Conservation (phyloP, 306 rosid genomes). For the Cicer pinnatifidum region DNA sequence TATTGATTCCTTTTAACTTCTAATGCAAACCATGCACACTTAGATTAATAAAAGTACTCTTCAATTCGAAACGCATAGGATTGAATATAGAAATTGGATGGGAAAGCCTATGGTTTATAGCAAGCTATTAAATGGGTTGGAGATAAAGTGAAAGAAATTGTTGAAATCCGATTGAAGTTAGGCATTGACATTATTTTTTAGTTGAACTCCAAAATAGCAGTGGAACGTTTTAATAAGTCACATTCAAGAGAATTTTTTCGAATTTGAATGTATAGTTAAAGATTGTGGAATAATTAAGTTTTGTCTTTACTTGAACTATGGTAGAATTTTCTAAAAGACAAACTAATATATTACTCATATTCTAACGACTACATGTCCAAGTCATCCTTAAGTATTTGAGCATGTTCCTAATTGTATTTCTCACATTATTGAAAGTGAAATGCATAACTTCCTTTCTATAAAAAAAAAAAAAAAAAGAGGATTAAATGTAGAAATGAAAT, state of each 20-base stretch:
- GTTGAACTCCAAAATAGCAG: neutral
- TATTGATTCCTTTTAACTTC: neutral
- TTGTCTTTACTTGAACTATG: too few relatives aligned
- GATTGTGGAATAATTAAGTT: too few relatives aligned
- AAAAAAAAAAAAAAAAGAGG: neutral
- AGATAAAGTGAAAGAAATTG: neutral
- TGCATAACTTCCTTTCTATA: neutral
- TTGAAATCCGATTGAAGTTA: neutral
- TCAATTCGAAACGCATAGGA: neutral
- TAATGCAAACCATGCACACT: neutral
- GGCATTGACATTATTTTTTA: neutral
- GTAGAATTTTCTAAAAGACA: neutral
- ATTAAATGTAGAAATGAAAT: slow-evolving; percentile 18
- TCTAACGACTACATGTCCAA: neutral
- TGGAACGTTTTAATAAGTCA: neutral
- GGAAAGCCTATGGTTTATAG: too few relatives aligned
- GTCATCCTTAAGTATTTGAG: neutral
- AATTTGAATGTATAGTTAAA: neutral
- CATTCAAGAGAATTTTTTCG: neutral
- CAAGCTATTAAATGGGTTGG: neutral
- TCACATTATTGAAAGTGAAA: neutral
- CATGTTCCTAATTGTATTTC: neutral
- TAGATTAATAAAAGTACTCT: slow-evolving; percentile 8
- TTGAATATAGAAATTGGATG: neutral
- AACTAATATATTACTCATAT: neutral